Evolutionary conservation across 73 alveolate species (phyloP).

Genomic region (Paramecium pentaurelia): DNA sequence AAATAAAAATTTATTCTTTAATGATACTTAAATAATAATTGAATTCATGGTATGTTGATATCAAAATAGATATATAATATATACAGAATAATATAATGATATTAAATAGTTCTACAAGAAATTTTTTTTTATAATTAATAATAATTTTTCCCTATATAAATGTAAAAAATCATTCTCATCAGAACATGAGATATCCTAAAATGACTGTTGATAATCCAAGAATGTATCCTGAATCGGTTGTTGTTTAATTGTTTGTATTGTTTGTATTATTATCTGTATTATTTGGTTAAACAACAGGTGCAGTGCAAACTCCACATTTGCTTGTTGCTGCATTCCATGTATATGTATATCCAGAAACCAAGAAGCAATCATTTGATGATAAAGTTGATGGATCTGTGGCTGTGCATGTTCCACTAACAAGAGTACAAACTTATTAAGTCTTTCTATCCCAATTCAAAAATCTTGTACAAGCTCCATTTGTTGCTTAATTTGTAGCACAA

Average conservation of each 20-base stretch:
- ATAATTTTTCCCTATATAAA: not conserved
- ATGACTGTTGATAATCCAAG: not conserved
- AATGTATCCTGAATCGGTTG: not conserved
- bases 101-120: too few relatives aligned
- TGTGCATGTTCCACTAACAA: not conserved
- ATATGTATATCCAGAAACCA: not conserved
- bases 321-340: conserved; percentile 22
- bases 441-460: not conserved
- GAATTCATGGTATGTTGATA: too few relatives aligned
- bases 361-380: not conserved
- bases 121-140: too few relatives aligned
- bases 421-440: not conserved
- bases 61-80: too few relatives aligned
- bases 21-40: too few relatives aligned
- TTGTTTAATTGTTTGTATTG: not conserved
- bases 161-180: not conserved
- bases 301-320: not conserved
- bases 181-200: not conserved
- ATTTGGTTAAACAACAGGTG: not conserved
- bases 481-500: not conserved
- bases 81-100: too few relatives aligned
- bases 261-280: not conserved
- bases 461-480: not conserved
- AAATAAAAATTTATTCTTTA: too few relatives aligned
- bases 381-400: not conserved